Conservation (phyloP, 495 filamentous ascomycete species). For the Apiosordaria backusii region DNA sequence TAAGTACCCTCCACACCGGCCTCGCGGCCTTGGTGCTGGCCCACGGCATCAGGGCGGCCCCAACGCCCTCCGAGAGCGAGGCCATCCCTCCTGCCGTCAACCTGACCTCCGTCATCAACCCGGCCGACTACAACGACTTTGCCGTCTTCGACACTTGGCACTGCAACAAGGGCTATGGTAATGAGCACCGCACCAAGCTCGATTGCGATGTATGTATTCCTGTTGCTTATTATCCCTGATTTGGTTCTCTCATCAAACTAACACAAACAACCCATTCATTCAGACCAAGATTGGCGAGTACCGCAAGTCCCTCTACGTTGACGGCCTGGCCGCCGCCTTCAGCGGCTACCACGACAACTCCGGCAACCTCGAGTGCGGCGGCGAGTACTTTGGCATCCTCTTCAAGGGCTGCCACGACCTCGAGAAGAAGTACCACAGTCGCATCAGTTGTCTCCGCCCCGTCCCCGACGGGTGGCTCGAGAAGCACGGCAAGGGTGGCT, state of each 20-base stretch:
- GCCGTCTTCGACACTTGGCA: slow-evolving; percentile 14
- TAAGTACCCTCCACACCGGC: slow-evolving; percentile 16
- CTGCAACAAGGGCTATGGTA: slow-evolving; percentile 17
- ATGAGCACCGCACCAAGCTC: slow-evolving; percentile 18
- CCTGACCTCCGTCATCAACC: slow-evolving; percentile 7
- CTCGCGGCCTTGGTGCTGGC: slow-evolving; percentile 19
- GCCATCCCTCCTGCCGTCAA: slow-evolving; percentile 7
- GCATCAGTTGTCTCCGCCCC: slow-evolving; percentile 20
- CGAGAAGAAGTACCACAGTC: slow-evolving; percentile 14
- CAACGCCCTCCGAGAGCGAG: background rate
- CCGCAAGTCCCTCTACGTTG: slow-evolving; percentile 19
- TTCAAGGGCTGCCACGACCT: slow-evolving; percentile 19
- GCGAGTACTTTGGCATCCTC: slow-evolving; percentile 21
- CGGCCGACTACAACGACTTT: slow-evolving; percentile 8
- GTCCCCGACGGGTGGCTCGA: slow-evolving; percentile 20
- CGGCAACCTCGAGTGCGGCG: slow-evolving; percentile 17
- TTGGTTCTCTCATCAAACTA: background rate
- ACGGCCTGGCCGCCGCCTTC: slow-evolving; percentile 19
- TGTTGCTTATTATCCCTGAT: too few relatives aligned
- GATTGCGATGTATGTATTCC: slow-evolving; percentile 20
- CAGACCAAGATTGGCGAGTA: slow-evolving; percentile 14
- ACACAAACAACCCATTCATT: background rate
- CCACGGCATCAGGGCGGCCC: slow-evolving; percentile 14
- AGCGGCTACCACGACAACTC: slow-evolving; percentile 12
- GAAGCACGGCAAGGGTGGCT: slow-evolving; percentile 8